phyloP scores from a whole-genome alignment of 768 basidiomycete genomes.

The Chalciporus chontae region DNA sequence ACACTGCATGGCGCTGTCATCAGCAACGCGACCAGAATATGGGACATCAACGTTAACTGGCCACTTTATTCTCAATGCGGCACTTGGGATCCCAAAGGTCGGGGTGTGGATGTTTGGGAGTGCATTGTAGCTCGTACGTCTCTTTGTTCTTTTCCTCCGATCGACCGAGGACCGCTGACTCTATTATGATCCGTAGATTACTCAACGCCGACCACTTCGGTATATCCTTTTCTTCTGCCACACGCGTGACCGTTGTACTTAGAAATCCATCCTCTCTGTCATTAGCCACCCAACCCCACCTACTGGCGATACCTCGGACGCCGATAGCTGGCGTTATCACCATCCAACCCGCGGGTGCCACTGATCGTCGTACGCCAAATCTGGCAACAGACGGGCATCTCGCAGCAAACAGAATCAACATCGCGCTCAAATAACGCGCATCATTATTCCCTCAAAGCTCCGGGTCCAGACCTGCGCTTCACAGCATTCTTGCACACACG shows the following conservation, averaged over 20 bases:
- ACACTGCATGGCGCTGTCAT: slow-evolving; percentile 38
- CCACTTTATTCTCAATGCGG: slow-evolving; percentile 62
- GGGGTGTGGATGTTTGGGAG: slow-evolving; percentile 74
- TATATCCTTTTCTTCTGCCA: slow-evolving; percentile 15
- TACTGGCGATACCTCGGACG: slow-evolving; percentile 50
- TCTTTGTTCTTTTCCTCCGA: slow-evolving; percentile 1
- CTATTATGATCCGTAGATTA: slow-evolving; percentile 42
- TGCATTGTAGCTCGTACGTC: slow-evolving; percentile 66
- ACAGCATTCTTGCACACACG: slow-evolving; percentile 6
- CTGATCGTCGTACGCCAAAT: slow-evolving; percentile 1
- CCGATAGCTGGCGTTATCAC: slow-evolving; percentile 23
- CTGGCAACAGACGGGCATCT: slow-evolving; percentile 2
- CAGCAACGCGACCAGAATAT: slow-evolving; percentile 63
- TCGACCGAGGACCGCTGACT: not conserved
- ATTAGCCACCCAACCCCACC: slow-evolving; percentile 40
- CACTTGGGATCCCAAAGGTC: slow-evolving; percentile 63
- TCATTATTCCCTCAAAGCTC: slow-evolving; percentile 2
- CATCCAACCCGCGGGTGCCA: slow-evolving; percentile 4
- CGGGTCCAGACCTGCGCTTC: slow-evolving; percentile 2
- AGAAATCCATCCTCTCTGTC: slow-evolving; percentile 4
- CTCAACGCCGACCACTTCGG: slow-evolving; percentile 49
- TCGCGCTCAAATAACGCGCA: slow-evolving; percentile 7
- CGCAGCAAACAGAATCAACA: not conserved
- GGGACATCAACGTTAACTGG: slow-evolving; percentile 70
- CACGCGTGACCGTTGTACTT: not conserved